Evolutionary conservation across 2,329 filamentous ascomycete genomes (phyloP).

Genomic region (Chaetomium sp.): DNA sequence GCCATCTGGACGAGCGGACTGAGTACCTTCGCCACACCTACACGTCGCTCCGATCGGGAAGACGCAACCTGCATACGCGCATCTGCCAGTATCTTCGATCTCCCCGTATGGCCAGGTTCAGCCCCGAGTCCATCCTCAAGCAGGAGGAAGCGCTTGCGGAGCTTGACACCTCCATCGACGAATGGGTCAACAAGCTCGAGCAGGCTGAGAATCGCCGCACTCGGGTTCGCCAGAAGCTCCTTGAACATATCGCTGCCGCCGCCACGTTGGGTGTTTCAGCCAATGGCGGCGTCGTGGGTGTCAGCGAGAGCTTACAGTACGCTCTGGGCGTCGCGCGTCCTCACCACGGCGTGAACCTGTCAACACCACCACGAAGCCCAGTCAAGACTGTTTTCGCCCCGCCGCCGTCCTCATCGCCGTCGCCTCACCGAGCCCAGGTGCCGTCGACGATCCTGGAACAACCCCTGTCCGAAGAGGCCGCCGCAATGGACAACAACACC

Average conservation of each 20-base stretch:
- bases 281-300: slow-evolving; percentile 25
- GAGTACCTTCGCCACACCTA: slow-evolving; percentile 74
- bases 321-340: slow-evolving; percentile 36
- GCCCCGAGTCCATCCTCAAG: slow-evolving; percentile 66
- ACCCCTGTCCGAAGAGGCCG: slow-evolving; percentile 41
- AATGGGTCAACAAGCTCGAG: slow-evolving; percentile 75
- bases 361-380: slow-evolving; percentile 55
- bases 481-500: slow-evolving; percentile 24
- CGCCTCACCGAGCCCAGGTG: slow-evolving; percentile 48
- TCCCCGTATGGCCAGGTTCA: slow-evolving; percentile 64
- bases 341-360: slow-evolving; percentile 36
- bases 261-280: slow-evolving; percentile 41
- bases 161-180: slow-evolving; percentile 70
- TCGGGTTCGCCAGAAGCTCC: slow-evolving; percentile 68
- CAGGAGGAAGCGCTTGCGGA: slow-evolving; percentile 75
- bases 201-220: slow-evolving; percentile 71
- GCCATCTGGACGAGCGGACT: slow-evolving; percentile 67
- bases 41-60: slow-evolving; percentile 65
- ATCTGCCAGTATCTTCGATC: slow-evolving; percentile 73
- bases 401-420: slow-evolving; percentile 36
- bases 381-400: slow-evolving; percentile 36
- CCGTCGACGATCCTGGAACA: slow-evolving; percentile 51
- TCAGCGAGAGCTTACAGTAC: slow-evolving; percentile 37
- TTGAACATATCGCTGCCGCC: slow-evolving; percentile 74
- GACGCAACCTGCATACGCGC: slow-evolving; percentile 67